Evolutionary conservation across 352 stramenopile species (phyloP).

Genomic region (Phytophthora melonis): DNA sequence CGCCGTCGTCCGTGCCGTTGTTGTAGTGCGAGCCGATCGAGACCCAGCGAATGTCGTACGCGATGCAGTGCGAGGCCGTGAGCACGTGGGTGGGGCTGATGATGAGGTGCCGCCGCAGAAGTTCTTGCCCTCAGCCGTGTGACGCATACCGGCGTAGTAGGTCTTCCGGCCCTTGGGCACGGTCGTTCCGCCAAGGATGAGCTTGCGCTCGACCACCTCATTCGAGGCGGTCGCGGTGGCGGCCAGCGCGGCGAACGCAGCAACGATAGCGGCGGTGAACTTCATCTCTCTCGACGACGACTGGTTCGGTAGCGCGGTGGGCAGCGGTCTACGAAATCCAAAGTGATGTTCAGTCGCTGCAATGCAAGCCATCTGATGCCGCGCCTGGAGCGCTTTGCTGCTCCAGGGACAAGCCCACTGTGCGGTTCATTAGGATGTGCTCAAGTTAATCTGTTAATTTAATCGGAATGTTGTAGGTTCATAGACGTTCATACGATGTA

Average conservation of each 20-base stretch:
- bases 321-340: constrained; percentile 23
- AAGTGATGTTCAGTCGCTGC: constrained; percentile 24
- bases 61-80: constrained; percentile 57
- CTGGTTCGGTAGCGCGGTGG: not conserved
- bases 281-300: constrained; percentile 37
- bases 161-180: constrained; percentile 51
- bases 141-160: constrained; percentile 47
- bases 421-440: constrained; percentile 34
- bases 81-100: constrained; percentile 57
- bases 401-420: constrained; percentile 35
- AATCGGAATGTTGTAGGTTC: too few relatives aligned
- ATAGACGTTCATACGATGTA: too few relatives aligned
- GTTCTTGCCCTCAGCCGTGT: constrained; percentile 37
- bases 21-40: constrained; percentile 67
- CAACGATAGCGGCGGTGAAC: constrained; percentile 25
- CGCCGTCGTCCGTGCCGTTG: constrained; percentile 50
- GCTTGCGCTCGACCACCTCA: constrained; percentile 29
- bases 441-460: too few relatives aligned
- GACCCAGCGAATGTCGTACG: constrained; percentile 50
- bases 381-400: not conserved
- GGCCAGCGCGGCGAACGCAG: constrained; percentile 22
- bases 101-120: constrained; percentile 48
- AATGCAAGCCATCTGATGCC: constrained; percentile 1
- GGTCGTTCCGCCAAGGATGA: constrained; percentile 60
- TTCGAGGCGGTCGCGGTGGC: constrained; percentile 1